phyloP scores from a whole-genome alignment of 805 yeast genomes.

The Candida silvicultrix region DNA sequence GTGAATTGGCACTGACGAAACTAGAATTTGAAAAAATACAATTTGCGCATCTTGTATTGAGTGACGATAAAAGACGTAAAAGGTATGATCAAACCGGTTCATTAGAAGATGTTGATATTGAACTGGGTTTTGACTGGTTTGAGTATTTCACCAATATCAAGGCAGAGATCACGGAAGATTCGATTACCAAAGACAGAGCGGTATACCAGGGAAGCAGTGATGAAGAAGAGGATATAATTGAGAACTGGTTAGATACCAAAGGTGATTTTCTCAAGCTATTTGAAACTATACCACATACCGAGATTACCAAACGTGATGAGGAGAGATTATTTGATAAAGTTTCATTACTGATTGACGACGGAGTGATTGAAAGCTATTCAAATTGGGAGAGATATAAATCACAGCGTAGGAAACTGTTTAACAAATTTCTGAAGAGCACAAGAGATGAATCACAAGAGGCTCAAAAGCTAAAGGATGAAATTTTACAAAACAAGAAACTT shows the following conservation, averaged over 20 bases:
- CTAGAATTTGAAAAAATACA: conserved; percentile 61
- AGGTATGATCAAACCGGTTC: conserved; percentile 70
- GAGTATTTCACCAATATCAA: conserved; percentile 45
- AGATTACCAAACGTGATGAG: conserved; percentile 54
- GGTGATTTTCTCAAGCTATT: conserved; percentile 70
- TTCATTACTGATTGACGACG: conserved; percentile 33
- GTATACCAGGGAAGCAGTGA: conserved; percentile 59
- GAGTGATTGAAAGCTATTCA: conserved; percentile 30
- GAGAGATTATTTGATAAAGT: conserved; percentile 50
- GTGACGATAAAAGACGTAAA: conserved; percentile 48
- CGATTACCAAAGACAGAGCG: conserved; percentile 61
- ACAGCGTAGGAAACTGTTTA: conserved; percentile 40
- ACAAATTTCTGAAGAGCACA: conserved; percentile 40
- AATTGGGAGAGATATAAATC: conserved; percentile 47
- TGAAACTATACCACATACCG: conserved; percentile 75
- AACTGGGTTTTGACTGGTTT: conserved; percentile 47
- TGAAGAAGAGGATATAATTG: conserved; percentile 56
- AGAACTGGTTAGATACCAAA: conserved; percentile 46
- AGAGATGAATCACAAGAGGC: conserved; percentile 67
- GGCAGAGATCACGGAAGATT: conserved; percentile 48
- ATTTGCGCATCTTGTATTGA: conserved; percentile 64
- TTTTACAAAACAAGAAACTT: conserved; percentile 25
- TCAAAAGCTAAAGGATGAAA: conserved; percentile 36
- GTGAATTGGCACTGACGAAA: conserved; percentile 28
- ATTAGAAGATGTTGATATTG: conserved; percentile 33